Base-by-base conservation (phyloP, 169 alveolate genomes). In the Plasmodium berghei region DNA sequence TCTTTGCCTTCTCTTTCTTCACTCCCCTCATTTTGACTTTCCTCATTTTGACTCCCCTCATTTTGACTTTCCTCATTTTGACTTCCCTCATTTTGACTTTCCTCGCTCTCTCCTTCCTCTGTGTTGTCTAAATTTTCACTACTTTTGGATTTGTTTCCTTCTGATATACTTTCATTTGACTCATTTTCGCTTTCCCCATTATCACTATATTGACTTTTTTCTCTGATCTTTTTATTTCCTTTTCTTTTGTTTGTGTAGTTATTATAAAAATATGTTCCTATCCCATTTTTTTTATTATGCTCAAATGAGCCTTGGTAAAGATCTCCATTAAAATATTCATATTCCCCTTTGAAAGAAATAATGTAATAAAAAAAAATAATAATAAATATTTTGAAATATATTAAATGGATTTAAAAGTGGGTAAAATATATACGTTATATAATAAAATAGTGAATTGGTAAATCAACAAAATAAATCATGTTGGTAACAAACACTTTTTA, bases 231-330 rank as follows among this genome's bases (percentile, higher is more conserved):
- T 48, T 28, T 48, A 26, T 69, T 45, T 24, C 18, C 56, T 55
- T 9, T 46, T 49, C 34, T 75, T 45, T 22, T 67, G 42, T 75
- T 49, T 42, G 12, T n/a, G 12, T 49, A 12, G 24, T n/a, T 75
- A 40, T 49, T 75, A 45, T 62, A 75, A 46, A 46, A 63, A 63
- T 75, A 75, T 48, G 89, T 75, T 10, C 89, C 89, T 54, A 75
- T 75, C 14, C 89, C 89, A n/a, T 64, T 75, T 67, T 63, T 75
- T 67, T 40, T 75, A 28, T 54, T 70, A 24, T 75, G 89, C 14
- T 75, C 89, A 63, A 63, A 75, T 9, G 54, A 1, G 16, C 89
- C 89, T 75, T 75, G 63, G 40, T 75, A 75, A 26, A 75, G 24
- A 28, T 75, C 89, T 3, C 89, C 89, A 75, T 75, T 75, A 18